Evolutionary conservation across 179 eudicot species (phyloP).

Genomic region (Carnegiea gigantea): DNA sequence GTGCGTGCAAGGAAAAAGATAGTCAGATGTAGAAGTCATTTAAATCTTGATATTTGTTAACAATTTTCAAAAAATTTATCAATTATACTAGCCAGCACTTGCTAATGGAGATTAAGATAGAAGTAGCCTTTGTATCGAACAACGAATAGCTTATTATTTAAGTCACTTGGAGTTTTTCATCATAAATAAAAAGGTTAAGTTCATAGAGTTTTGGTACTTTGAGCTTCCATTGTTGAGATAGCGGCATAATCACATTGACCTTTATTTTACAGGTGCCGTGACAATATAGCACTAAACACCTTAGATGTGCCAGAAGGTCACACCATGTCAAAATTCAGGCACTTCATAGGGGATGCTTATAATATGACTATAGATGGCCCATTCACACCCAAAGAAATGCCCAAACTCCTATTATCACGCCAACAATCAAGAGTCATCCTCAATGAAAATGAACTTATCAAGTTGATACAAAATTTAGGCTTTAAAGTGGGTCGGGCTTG

Average conservation of each 20-base stretch:
- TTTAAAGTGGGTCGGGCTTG: constrained; percentile 26
- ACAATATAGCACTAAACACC: constrained; percentile 37
- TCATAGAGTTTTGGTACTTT: not conserved
- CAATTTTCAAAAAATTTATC: too few relatives aligned
- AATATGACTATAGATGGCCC: constrained; percentile 25
- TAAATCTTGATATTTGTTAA: too few relatives aligned
- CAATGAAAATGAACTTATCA: constrained; percentile 37
- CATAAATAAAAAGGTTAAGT: too few relatives aligned
- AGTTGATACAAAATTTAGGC: constrained; percentile 34
- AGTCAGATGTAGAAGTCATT: too few relatives aligned
- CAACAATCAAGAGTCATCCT: constrained; percentile 30
- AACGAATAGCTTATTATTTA: too few relatives aligned
- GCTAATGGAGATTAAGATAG: too few relatives aligned
- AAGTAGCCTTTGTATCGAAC: too few relatives aligned
- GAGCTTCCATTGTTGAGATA: not conserved
- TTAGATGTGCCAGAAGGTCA: constrained; percentile 33
- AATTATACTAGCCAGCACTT: too few relatives aligned
- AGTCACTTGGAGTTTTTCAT: too few relatives aligned
- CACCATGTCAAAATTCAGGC: constrained; percentile 34
- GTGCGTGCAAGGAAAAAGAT: too few relatives aligned
- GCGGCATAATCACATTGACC: not conserved
- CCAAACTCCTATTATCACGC: constrained; percentile 38
- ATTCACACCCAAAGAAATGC: constrained; percentile 23
- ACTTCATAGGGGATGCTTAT: constrained; percentile 33
- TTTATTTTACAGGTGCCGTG: constrained; percentile 28